phyloP scores from a whole-genome alignment of 208 protist species.

The Crithidia acanthocephali region DNA sequence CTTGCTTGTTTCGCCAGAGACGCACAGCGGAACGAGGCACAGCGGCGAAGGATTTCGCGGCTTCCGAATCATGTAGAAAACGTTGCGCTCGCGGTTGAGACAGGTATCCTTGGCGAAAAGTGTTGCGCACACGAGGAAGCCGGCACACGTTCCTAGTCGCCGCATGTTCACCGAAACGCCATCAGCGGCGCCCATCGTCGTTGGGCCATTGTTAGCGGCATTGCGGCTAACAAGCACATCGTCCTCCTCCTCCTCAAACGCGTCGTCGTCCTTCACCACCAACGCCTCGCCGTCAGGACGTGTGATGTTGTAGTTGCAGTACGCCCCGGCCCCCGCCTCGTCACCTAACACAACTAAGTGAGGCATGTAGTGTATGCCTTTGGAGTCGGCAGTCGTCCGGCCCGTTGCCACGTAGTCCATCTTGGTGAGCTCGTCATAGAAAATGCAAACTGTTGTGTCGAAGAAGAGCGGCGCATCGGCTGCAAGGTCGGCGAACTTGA shows the following conservation, averaged over 20 bases:
- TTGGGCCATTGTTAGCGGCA: slow-evolving; percentile 33
- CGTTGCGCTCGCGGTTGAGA: slow-evolving; percentile 41
- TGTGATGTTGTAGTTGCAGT: slow-evolving; percentile 59
- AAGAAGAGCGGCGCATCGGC: slow-evolving; percentile 61
- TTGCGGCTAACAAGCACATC: slow-evolving; percentile 22
- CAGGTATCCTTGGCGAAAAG: slow-evolving; percentile 54
- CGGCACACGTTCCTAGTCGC: slow-evolving; percentile 48
- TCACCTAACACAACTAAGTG: slow-evolving; percentile 64
- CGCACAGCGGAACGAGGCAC: slow-evolving; percentile 58
- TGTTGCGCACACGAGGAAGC: slow-evolving; percentile 60
- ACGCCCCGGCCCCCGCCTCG: slow-evolving; percentile 38
- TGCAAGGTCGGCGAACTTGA: not conserved
- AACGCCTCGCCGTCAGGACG: slow-evolving; percentile 18
- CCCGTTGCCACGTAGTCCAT: slow-evolving; percentile 81
- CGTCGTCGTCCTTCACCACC: slow-evolving; percentile 3
- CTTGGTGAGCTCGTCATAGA: slow-evolving; percentile 53
- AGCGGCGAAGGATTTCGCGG: slow-evolving; percentile 43
- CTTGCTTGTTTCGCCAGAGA: slow-evolving; percentile 32
- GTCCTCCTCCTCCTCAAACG: slow-evolving; percentile 20
- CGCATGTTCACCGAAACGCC: slow-evolving; percentile 64
- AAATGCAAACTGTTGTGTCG: slow-evolving; percentile 79
- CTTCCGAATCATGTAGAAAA: slow-evolving; percentile 69
- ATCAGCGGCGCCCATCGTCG: slow-evolving; percentile 65
- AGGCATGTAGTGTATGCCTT: slow-evolving; percentile 55
- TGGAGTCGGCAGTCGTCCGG: slow-evolving; percentile 58